These are phyloP conservation scores for Metschnikowia matae DNA, from an alignment of 805 yeast species.

Conservation along the genomic window DNA sequence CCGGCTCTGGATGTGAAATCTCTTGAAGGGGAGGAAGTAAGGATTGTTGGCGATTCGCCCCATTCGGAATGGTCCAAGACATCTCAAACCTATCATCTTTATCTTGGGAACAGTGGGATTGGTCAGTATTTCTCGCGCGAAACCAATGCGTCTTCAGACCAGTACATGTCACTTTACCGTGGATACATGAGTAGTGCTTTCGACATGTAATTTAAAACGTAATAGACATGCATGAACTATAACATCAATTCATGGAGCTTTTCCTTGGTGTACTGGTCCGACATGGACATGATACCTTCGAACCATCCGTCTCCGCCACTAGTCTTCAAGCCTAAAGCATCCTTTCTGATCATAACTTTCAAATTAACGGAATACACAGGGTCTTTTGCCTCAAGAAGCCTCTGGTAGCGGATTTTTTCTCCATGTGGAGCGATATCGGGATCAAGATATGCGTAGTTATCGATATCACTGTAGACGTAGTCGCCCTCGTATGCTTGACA, in stretches of 20 bases:
- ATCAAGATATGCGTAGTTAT: conserved; percentile 39
- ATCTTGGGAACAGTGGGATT: not conserved
- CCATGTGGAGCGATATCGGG: conserved; percentile 41
- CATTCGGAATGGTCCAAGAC: not conserved
- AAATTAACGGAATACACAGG: conserved; percentile 44
- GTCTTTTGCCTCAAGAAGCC: conserved; percentile 28
- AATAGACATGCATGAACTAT: not conserved
- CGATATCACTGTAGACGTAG: conserved; percentile 37
- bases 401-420: conserved; percentile 36
- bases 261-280: conserved; percentile 34
- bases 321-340: conserved; percentile 24
- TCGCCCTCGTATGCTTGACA: conserved; percentile 37
- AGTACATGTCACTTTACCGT: not conserved
- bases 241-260: conserved; percentile 20
- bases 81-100: conserved; percentile 1
- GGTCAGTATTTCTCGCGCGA: not conserved
- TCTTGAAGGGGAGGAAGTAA: not conserved
- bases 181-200: no score
- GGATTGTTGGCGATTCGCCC: not conserved
- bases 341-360: conserved; percentile 37
- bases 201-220: no score
- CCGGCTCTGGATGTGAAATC: not conserved
- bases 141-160: not conserved
- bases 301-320: conserved; percentile 28
- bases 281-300: conserved; percentile 31